Conservation (phyloP, 805 yeast genomes). For the Wickerhamiella cacticola region DNA sequence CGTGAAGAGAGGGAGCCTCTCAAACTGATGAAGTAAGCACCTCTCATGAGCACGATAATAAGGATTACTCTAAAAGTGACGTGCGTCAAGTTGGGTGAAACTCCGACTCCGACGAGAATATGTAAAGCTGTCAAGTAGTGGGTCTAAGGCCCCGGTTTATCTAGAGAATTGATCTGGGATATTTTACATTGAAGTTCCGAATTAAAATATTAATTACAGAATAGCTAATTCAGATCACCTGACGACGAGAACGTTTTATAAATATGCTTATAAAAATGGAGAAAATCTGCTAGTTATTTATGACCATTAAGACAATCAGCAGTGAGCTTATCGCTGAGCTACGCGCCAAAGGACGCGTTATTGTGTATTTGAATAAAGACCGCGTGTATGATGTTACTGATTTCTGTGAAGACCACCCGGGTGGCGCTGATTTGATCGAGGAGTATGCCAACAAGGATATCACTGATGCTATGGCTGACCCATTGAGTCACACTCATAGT, state of each 20-base stretch:
- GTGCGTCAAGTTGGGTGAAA: too few relatives aligned
- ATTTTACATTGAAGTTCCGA: too few relatives aligned
- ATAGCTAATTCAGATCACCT: neutral
- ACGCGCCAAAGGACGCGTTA: slow-evolving; percentile 32
- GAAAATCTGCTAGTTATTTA: neutral
- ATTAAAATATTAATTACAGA: neutral
- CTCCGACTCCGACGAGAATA: too few relatives aligned
- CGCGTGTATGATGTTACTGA: slow-evolving; percentile 75
- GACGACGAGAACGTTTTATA: neutral
- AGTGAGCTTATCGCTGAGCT: slow-evolving; percentile 11
- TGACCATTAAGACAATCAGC: slow-evolving; percentile 1
- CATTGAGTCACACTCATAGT: slow-evolving; percentile 61
- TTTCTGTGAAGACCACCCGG: slow-evolving; percentile 63
- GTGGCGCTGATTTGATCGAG: slow-evolving; percentile 46
- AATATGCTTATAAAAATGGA: neutral
- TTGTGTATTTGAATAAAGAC: slow-evolving; percentile 66
- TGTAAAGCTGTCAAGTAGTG: too few relatives aligned
- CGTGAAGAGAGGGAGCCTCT: neutral
- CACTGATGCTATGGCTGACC: slow-evolving; percentile 68
- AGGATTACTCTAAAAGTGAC: neutral
- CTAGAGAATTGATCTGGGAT: too few relatives aligned
- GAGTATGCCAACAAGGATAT: slow-evolving; percentile 32
- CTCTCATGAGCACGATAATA: neutral
- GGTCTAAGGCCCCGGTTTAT: too few relatives aligned
- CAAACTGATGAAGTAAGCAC: neutral